Evolutionary conservation across 768 basidiomycete genomes (phyloP), one percentile per base, ranked within the genome.

Genomic region (Tricholoma furcatifolium): DNA sequence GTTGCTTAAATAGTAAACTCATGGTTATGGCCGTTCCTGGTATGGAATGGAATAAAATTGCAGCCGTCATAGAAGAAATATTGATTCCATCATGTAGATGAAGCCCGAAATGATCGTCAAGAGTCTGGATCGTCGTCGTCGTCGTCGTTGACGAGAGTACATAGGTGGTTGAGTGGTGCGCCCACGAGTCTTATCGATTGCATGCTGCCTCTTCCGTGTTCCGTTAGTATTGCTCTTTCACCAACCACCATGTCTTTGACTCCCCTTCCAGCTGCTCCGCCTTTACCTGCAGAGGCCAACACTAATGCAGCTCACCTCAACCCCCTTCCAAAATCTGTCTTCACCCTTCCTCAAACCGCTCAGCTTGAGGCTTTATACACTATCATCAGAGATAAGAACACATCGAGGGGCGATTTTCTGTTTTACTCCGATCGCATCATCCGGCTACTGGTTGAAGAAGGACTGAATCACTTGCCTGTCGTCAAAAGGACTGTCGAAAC

Each of bases 371-470:
- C 93, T 2, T 75, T 98, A 27, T 91, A 96, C 74, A 98, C 94
- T 10, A 96, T 97, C 69, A 95, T 97, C 67, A 71, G 96, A 47
- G 87, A 96, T 70, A 88, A 85, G 70, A 81, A 87, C 38, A 97
- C 96, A 3, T 81, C 82, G 23, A 76, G 94, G 49, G 94, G 94
- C 7, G 97, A 98, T 66, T 99, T 99, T 63, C 80, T 99, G 56
- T 99, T 98, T 72, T 95, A 95, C 68, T 89, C 88, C 10, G 92
- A 94, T 70, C 79, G 94, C 15, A 93, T 98, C 69, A 98, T 98
- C 61, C 76, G 88, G 43, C 63, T 90, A 41, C 77, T 91, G 50
- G 88, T 91, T 18, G 87, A 88, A 67, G 84, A 89, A 73, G 92
- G 95, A 17, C 72, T 98, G 56, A 98, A 99, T 67, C 94, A 97